Base-by-base conservation (phyloP, 2,329 filamentous ascomycete species). In the Capronia americana region DNA sequence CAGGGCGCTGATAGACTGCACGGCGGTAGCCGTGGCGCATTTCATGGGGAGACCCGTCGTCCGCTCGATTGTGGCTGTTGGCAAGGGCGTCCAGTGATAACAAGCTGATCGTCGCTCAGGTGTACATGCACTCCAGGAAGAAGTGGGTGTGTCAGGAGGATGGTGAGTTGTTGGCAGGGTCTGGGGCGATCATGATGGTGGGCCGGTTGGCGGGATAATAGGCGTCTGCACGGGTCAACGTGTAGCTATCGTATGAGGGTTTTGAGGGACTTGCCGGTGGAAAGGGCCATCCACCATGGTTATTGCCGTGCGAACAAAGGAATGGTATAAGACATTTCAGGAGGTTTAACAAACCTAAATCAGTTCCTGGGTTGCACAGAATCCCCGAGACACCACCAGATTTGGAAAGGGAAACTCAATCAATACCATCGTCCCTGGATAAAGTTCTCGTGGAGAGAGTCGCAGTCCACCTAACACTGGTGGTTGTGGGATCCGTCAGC, bases 171-270 rank as follows among this genome's bases (percentile, higher is more conserved):
- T 61, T 1, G 58, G 58, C 4, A 28, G 26, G n/a, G 32, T 53
- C 32, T 61, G 38, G 14, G 44, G 48, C n/a, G 44, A 46, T 24
- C 32, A 26, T 2, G 24, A 14, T 6, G 58, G 58, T 14, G 58
- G 58, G 17, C 58, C 58, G 24, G 41, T 61, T 34, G 58, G 58
- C 14, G 44, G 58, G n/a, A 53, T 23, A 34, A 61, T 28, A 12
- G 58, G 58, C 24, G 54, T 20, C 58, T 61, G 46, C 14, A 30
- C 24, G 51, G 14, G 23, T 48, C 44, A 61, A 7, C 17, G 6
- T 44, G 6, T 23, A 20, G 28, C 46, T 12, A 32, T 53, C 32
- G 24, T 32, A 7, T 17, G 58, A 61, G 28, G 28, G 26, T 10
- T 34, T n/a, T 32, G 50, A 11, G 10, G 28, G n/a, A 51, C 48